Evolutionary conservation across 192 early-diverging fungal species (phyloP).

Genomic region (Podila horticola): DNA sequence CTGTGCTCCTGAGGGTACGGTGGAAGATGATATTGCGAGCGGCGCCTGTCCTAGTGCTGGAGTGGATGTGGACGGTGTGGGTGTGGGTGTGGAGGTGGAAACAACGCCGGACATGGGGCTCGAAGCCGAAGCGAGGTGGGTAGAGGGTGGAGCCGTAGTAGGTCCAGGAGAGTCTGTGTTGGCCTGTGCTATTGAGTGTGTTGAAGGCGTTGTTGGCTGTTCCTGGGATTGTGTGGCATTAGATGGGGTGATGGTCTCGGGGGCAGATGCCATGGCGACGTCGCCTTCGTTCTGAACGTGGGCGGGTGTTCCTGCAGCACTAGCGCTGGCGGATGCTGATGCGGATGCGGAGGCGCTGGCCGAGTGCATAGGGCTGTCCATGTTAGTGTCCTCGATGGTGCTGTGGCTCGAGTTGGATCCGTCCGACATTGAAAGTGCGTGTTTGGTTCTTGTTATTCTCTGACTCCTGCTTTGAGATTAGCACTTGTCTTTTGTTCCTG

Average conservation of each 20-base stretch:
- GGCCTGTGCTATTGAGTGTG: too few species aligned
- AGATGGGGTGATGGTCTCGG: slow-evolving; percentile 2
- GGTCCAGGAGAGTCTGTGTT: neutral
- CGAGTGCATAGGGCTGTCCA: slow-evolving; percentile 34
- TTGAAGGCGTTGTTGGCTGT: neutral
- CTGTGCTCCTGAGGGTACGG: neutral
- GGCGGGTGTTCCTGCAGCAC: neutral
- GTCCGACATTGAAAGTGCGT: slow-evolving; percentile 14
- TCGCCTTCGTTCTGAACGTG: neutral
- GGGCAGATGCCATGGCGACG: neutral
- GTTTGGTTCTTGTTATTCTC: neutral
- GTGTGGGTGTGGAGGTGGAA: slow-evolving; percentile 7
- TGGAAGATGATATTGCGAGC: neutral
- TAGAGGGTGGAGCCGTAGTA: neutral
- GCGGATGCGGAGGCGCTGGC: slow-evolving; percentile 20
- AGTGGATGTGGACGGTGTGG: neutral
- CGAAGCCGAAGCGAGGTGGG: neutral
- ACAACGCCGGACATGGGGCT: slow-evolving; percentile 34
- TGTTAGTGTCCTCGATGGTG: slow-evolving; percentile 42
- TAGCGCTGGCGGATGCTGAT: slow-evolving; percentile 6
- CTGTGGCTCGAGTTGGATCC: slow-evolving; percentile 40
- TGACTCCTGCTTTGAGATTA: neutral
- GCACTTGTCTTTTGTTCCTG: neutral
- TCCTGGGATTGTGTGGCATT: neutral
- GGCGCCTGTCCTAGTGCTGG: neutral